These are phyloP conservation scores for Pulveroboletus sp. DNA, from an alignment of 768 basidiomycete species.

Conservation along the genomic window DNA sequence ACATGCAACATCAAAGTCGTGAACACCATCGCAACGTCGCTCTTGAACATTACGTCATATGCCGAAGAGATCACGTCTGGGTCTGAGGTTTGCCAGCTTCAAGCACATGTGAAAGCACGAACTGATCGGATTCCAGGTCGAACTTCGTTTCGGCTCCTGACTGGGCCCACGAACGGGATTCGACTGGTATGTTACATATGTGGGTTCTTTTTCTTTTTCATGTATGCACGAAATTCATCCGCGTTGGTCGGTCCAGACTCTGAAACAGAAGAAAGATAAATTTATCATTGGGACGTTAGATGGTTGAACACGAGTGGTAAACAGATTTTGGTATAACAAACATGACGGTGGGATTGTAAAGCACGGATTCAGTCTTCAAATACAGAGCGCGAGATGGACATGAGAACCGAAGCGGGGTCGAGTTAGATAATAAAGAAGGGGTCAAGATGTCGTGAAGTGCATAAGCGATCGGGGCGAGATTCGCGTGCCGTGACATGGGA, in stretches of 20 bases:
- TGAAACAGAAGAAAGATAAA: background rate
- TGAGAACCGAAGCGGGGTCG: background rate
- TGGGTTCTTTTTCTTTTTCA: too few species aligned
- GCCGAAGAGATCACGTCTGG: background rate
- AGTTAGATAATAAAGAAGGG: constrained; percentile 3
- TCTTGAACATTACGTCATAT: background rate
- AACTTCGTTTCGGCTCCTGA: background rate
- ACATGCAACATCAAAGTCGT: background rate
- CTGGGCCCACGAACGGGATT: background rate
- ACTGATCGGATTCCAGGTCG: background rate
- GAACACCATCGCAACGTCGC: background rate
- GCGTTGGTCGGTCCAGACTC: too few species aligned
- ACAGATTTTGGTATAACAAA: constrained; percentile 1
- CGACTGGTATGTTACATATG: background rate
- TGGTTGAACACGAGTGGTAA: background rate
- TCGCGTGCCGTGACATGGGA: background rate
- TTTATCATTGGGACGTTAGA: background rate
- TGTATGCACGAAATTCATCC: too few species aligned
- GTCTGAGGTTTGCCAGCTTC: background rate
- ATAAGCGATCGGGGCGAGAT: background rate
- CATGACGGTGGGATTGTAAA: background rate
- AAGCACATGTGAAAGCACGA: background rate
- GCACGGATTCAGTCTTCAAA: background rate
- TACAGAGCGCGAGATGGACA: background rate
- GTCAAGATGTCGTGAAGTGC: background rate